Percentiles rank a stretch among this genome's conserved stretches.
phyloP scores from a whole-genome alignment of 2,329 filamentous ascomycete species.

The Fusarium pininemorale region DNA sequence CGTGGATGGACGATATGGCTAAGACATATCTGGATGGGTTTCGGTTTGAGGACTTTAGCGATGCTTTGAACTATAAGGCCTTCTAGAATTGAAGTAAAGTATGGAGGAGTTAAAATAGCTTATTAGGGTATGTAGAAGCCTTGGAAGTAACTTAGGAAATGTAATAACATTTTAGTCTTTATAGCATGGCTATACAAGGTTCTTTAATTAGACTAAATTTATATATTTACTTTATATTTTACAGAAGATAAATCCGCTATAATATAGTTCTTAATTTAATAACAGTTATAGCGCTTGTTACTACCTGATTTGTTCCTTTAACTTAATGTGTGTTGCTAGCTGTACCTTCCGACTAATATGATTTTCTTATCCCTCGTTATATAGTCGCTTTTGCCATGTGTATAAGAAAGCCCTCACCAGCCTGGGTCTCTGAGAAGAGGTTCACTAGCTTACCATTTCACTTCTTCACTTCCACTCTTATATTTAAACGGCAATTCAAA shows the following conservation, averaged over 20 bases:
- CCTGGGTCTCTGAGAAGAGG: neutral
- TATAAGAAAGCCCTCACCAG: neutral
- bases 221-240: too few relatives aligned
- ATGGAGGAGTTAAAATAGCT: neutral
- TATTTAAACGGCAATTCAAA: neutral
- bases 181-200: too few relatives aligned
- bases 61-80: too few relatives aligned
- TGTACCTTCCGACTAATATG: neutral
- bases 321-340: neutral
- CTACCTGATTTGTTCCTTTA: neutral
- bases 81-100: fast-evolving
- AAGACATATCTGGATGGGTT: neutral
- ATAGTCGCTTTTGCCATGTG: neutral
- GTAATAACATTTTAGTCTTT: too few relatives aligned
- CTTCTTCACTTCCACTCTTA: neutral
- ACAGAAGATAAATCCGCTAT: neutral
- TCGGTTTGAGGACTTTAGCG: neutral
- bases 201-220: too few relatives aligned
- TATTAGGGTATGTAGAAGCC: neutral
- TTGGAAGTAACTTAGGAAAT: too few relatives aligned
- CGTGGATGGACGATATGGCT: neutral
- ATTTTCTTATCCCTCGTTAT: neutral
- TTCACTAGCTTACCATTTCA: neutral
- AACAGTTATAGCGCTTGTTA: fast-evolving
- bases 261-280: fast-evolving